Conservation (phyloP, 768 basidiomycete genomes). For the Cyclocybe aegerita region DNA sequence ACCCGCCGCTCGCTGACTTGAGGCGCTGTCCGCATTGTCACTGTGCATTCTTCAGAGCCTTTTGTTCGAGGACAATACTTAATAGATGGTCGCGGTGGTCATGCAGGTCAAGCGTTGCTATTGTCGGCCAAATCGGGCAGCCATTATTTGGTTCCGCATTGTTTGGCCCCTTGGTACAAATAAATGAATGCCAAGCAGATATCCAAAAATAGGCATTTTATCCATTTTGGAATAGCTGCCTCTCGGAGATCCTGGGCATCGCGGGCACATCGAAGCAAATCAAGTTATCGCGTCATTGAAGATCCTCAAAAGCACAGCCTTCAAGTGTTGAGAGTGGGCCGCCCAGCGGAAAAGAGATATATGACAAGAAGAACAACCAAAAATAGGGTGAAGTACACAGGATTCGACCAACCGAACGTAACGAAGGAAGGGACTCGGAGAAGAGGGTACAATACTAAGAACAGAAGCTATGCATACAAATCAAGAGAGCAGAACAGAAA, state of each 20-base stretch:
- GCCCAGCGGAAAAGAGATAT: too few relatives aligned
- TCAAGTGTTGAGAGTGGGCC: too few relatives aligned
- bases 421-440: background rate
- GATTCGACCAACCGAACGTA: background rate
- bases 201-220: background rate
- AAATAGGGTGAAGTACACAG: background rate
- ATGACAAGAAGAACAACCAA: too few relatives aligned
- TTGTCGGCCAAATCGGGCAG: constrained; percentile 12
- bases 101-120: background rate
- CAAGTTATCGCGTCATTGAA: too few relatives aligned
- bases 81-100: background rate
- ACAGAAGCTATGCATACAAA: background rate
- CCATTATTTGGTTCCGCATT: background rate
- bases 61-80: constrained; percentile 4
- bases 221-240: too few relatives aligned
- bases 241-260: too few relatives aligned
- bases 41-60: constrained; percentile 8
- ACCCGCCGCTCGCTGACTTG: constrained; percentile 4
- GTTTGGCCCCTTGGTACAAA: background rate
- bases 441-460: background rate
- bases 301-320: too few relatives aligned
- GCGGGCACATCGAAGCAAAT: too few relatives aligned
- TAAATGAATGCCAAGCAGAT: background rate
- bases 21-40: constrained; percentile 4
- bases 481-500: background rate